Evolutionary conservation across 768 basidiomycete genomes (phyloP).

Genomic region (Hortiboletus flavorubellus): DNA sequence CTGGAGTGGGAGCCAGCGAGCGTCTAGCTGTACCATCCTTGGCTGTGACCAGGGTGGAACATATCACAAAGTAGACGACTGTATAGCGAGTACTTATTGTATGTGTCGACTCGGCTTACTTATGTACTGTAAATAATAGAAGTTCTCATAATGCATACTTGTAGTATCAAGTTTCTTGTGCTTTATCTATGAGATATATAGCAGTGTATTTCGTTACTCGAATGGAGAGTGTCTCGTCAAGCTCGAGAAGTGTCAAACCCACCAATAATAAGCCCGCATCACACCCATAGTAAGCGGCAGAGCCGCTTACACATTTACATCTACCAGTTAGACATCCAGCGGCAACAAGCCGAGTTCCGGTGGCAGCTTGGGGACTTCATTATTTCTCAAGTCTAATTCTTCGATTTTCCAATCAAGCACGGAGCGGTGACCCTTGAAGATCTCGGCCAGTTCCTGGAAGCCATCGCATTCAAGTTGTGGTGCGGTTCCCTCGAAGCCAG

Average conservation of each 20-base stretch:
- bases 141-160: too few species aligned
- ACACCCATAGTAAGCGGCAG: background rate
- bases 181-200: too few species aligned
- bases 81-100: too few species aligned
- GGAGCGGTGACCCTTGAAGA: conserved; percentile 62
- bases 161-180: too few species aligned
- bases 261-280: background rate
- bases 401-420: conserved; percentile 72
- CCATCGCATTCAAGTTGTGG: conserved; percentile 53
- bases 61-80: too few species aligned
- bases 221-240: too few species aligned
- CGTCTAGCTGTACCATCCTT: too few species aligned
- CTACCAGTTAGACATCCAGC: conserved; percentile 77
- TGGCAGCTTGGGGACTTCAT: conserved; percentile 68
- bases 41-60: too few species aligned
- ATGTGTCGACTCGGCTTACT: too few species aligned
- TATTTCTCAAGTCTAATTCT: conserved; percentile 80
- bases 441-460: conserved; percentile 55
- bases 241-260: conserved; percentile 54
- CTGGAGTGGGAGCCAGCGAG: too few species aligned
- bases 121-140: background rate
- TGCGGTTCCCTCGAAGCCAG: conserved; percentile 63
- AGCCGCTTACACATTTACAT: conserved; percentile 71
- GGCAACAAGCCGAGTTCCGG: conserved; percentile 71
- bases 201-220: too few species aligned